Base-by-base conservation (phyloP, 2,329 filamentous ascomycete genomes). In the Remersonia thermophila region DNA sequence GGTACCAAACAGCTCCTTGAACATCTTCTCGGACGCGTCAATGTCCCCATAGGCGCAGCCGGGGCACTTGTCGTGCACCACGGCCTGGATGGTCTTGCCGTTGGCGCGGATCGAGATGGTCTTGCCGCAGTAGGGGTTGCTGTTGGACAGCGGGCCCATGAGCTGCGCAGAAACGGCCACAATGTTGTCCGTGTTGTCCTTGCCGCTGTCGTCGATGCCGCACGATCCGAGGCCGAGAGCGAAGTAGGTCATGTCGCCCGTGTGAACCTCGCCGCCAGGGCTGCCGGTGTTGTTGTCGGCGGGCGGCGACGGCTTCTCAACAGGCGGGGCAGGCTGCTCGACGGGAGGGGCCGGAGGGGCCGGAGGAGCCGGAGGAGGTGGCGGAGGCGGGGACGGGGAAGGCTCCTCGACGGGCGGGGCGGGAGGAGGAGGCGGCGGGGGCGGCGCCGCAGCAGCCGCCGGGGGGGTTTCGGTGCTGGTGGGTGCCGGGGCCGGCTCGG, bases 201-300 rank as follows among this genome's bases (percentile, higher is more conserved):
- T 53, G 50, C 75, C 73, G 32, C 63, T 53, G 59, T 77, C 77
- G 46, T 74, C 69, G 27, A 55, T 57, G 36, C 82, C 83, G 52
- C 84, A 91, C 15, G 78, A 59, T 40, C 80, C 79, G 7, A 80
- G 53, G 29, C 79, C 83, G 32, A 80, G 63, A 28, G 66, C 60
- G 62, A 83, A 93, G 66, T 73, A 87, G 40, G 84, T 91, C 47
- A 84, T 67, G 33, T 86, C 71, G 42, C 83, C 83, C 3, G 27
- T 9, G 27, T n/a, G 7, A 29, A 12, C 7, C n/a, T 35, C 23
- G 46, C 30, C 27, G 44, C 40, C 29, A 27, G 36, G 12, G 37
- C 47, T 30, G 49, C 47, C 37, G 43, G 36, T 27, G 39, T 38
- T 29, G 42, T 37, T 14, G 48, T 43, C 16, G 50, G 48, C 6